These are phyloP conservation scores for Barnettozyma populi DNA, from an alignment of 805 yeast species.

Conservation along the genomic window DNA sequence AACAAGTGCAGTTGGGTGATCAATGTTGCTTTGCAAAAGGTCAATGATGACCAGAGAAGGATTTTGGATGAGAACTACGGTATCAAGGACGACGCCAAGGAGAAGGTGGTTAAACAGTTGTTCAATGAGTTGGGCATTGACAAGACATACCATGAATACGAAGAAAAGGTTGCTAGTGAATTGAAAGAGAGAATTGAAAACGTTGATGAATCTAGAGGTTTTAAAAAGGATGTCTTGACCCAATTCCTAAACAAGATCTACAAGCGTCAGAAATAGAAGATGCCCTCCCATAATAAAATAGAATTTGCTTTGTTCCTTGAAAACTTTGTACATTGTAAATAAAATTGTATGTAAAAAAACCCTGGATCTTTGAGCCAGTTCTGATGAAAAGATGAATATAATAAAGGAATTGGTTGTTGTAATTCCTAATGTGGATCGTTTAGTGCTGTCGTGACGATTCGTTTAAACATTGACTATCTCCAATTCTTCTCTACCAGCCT, in stretches of 20 bases:
- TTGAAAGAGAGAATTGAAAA: conserved; percentile 59
- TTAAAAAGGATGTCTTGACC: conserved; percentile 79
- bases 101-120: conserved; percentile 63
- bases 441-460: not conserved
- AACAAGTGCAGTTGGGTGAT: conserved; percentile 98
- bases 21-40: conserved; percentile 83
- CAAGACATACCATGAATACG: conserved; percentile 69
- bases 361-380: not conserved
- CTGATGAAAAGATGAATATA: conserved; percentile 4
- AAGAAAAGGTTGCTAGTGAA: conserved; percentile 66
- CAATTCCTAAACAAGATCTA: conserved; percentile 86
- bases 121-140: conserved; percentile 73
- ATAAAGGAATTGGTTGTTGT: not conserved
- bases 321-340: conserved; percentile 11
- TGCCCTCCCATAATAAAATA: not conserved
- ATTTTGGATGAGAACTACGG: conserved; percentile 88
- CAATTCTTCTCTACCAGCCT: conserved; percentile 95
- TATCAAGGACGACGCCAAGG: conserved; percentile 63
- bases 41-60: conserved; percentile 73
- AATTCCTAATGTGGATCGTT: not conserved
- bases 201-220: conserved; percentile 89
- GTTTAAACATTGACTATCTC: conserved; percentile 48
- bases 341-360: conserved; percentile 1
- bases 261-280: conserved; percentile 78
- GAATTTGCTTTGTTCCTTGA: not conserved